Conservation (phyloP, 1,284 basidiomycete species). For the Amylostereum areolatum region DNA sequence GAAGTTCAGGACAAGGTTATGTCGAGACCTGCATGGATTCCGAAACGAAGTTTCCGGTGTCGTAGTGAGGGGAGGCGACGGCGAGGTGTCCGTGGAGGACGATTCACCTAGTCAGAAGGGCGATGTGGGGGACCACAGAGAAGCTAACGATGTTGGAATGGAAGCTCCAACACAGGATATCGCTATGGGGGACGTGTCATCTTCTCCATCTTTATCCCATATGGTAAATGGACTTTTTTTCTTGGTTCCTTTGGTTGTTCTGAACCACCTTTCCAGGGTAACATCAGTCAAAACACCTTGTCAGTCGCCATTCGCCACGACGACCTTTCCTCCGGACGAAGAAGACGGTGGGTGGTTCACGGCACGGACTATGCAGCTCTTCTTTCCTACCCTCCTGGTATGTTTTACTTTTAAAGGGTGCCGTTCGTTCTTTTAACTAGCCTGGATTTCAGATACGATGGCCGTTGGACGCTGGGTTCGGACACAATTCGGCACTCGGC, state of each 20-base stretch:
- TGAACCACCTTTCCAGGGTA: conserved; percentile 34
- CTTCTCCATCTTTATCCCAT: no score
- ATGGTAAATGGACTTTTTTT: no score
- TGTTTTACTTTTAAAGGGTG: conserved; percentile 7
- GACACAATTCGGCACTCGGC: conserved; percentile 45
- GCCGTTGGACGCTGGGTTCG: conserved; percentile 57
- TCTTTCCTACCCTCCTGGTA: conserved; percentile 44
- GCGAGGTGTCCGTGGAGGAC: no score
- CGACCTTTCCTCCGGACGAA: conserved; percentile 51
- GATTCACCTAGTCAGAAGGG: no score
- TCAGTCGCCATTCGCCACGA: conserved; percentile 65
- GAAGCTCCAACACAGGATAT: no score
- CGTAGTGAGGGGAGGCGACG: no score
- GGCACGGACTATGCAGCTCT: not conserved
- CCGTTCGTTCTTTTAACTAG: not conserved
- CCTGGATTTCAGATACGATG: conserved; percentile 37
- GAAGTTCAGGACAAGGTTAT: conserved; percentile 41
- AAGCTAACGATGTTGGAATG: no score
- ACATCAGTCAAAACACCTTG: conserved; percentile 60
- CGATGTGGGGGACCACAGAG: no score
- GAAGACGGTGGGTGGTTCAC: conserved; percentile 40
- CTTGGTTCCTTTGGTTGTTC: not conserved
- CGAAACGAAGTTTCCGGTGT: not conserved
- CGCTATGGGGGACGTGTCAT: no score
- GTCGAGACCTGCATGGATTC: conserved; percentile 38